Base-by-base conservation (phyloP, 139 green algal genomes). In the Chlorella sp. region DNA sequence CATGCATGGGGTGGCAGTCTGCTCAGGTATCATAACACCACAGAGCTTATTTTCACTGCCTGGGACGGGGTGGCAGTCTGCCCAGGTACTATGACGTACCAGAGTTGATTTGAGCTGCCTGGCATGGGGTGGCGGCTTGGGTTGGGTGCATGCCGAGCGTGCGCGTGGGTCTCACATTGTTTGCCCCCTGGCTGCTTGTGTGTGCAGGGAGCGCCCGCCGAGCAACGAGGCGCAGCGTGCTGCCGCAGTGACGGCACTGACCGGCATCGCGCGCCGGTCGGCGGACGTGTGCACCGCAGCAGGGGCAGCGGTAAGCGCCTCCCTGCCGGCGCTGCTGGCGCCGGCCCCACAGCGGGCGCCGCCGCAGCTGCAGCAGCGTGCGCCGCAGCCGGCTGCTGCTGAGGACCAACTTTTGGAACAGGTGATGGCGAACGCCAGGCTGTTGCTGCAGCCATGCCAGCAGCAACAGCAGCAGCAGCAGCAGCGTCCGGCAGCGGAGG, bases 151-250 rank as follows among this genome's bases (percentile, higher is more conserved):
- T 28, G 24, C 66, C 5, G 66, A 73, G 24, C 19, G 66, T 73
- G 24, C 3, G 26, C 66, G 11, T n/a, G 26, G 66, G 24, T 3
- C 14, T 30, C 66, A 28, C 14, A 28, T 14, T 15, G 66, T 40
- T 80, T 3, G 14, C 18, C 39, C n/a, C 26, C 48, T 42, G 22
- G 26, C 32, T 76, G 9, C 30, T 36, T 32, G 15, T n/a, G 15
- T n/a, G n/a, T 53, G 81, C 81, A 86, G 81, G 81, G 81, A 86
- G 57, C 81, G 81, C 24, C 81, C 81, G 30, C 81, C 81, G 14
- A 86, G 81, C 81, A 86, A 86, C 81, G 81, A 73, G 81, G 28
- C 64, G 32, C 81, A 86, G 81, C 81, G 81, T 19, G 81, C 81
- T 0, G 57, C n/a, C 0, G 53, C 81, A 12, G 81, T 86, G 32